Evolutionary conservation across 169 alveolate genomes (phyloP).

Genomic region (Amoebophrya sp.): DNA sequence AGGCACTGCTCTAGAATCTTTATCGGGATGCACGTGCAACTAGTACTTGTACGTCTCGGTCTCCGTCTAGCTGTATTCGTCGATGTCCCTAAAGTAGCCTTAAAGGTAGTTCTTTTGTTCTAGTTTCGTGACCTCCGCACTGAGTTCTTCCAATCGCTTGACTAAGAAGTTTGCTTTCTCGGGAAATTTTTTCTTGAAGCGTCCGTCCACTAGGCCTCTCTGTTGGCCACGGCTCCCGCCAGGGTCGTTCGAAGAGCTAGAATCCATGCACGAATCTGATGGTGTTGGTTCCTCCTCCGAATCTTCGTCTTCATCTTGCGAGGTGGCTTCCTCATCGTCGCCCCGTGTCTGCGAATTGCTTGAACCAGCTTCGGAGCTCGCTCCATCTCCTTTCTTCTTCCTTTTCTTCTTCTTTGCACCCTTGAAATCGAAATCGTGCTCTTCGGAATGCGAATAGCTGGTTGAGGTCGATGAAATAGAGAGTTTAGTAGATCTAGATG

Average conservation of each 20-base stretch:
- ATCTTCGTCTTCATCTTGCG: not conserved
- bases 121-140: not conserved
- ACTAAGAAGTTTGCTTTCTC: not conserved
- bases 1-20: no score
- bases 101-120: conserved; percentile 13
- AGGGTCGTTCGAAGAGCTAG: no score
- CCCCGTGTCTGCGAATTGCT: not conserved
- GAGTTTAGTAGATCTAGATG: no score
- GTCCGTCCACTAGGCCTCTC: not conserved
- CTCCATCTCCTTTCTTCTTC: no score
- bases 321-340: not conserved
- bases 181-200: not conserved
- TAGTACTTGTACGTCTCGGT: no score
- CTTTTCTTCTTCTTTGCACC: not conserved
- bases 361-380: not conserved
- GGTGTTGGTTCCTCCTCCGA: no score
- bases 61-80: no score
- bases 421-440: not conserved
- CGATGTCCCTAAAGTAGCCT: no score
- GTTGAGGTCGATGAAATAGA: no score
- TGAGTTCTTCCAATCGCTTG: not conserved
- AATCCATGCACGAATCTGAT: no score
- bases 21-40: no score
- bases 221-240: no score
- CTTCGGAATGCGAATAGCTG: not conserved